These are phyloP conservation scores for Lasiodiplodia theobromae DNA, from an alignment of 2,329 filamentous ascomycete genomes.

Conservation along the genomic window DNA sequence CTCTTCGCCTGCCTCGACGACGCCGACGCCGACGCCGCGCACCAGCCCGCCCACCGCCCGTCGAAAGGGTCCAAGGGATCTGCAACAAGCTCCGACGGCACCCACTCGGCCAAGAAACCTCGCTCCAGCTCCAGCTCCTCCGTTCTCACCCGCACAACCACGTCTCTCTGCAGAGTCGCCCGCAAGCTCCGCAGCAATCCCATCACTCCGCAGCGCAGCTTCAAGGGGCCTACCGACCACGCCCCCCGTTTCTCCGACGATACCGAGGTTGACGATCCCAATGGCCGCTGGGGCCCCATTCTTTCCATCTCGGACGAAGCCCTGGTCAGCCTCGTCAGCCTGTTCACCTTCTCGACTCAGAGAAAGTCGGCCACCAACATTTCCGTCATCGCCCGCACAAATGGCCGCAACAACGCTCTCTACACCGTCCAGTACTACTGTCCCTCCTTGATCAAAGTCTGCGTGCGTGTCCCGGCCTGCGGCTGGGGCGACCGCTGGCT, in stretches of 20 bases:
- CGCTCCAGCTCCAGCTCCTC: too few relatives aligned
- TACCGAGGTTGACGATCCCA: not conserved
- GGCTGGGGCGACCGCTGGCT: slow-evolving; percentile 9
- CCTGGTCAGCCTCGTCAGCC: not conserved
- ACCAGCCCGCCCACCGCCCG: not conserved
- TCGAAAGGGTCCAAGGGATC: not conserved
- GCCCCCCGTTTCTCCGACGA: not conserved
- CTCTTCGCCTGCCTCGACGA: not conserved
- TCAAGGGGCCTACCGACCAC: not conserved
- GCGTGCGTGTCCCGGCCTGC: slow-evolving; percentile 13
- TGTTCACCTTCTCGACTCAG: slow-evolving; percentile 17
- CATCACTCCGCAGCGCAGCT: not conserved
- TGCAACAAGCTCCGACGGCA: not conserved
- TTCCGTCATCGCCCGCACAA: not conserved
- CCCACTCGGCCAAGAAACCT: not conserved
- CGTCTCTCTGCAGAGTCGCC: not conserved
- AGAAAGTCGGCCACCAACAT: not conserved
- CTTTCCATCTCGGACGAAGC: not conserved
- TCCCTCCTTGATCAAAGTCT: not conserved
- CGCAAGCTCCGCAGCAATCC: not conserved
- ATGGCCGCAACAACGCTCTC: slow-evolving; percentile 6
- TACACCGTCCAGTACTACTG: not conserved
- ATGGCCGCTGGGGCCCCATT: not conserved
- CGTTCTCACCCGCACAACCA: not conserved
- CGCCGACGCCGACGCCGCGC: not conserved